Percentiles rank a stretch among this genome's conserved stretches.
phyloP scores from a whole-genome alignment of 352 stramenopile genomes.

The Pythium angustatum region DNA sequence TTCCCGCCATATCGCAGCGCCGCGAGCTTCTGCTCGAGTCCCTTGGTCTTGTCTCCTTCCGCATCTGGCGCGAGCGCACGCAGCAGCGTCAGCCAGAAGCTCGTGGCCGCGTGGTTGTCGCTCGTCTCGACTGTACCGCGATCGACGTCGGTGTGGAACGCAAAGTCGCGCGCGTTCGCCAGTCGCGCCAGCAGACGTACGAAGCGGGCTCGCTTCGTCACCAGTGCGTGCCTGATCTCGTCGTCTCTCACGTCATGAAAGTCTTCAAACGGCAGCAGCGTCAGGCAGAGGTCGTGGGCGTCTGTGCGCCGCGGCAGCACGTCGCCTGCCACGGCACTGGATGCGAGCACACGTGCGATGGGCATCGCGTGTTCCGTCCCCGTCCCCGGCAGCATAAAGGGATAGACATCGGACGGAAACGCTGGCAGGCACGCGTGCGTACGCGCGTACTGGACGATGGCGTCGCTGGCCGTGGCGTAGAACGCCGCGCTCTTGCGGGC shows the following conservation, averaged over 20 bases:
- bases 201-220: not conserved
- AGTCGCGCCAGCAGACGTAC: constrained; percentile 1
- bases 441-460: no score
- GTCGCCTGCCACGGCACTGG: no score
- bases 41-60: not conserved
- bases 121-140: not conserved
- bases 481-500: no score
- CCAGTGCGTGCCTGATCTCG: not conserved
- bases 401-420: no score
- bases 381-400: no score
- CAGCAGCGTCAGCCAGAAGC: not conserved
- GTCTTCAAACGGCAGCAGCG: not conserved
- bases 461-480: no score
- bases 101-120: not conserved
- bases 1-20: not conserved
- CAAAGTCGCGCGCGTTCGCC: not conserved
- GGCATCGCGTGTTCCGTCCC: no score
- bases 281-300: no score
- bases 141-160: not conserved
- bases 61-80: not conserved
- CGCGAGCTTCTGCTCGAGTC: not conserved
- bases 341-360: no score
- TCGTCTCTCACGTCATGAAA: not conserved
- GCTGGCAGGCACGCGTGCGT: no score
- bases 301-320: no score